Conservation (phyloP, 257 asterid species). For the Jasminum sambac region DNA sequence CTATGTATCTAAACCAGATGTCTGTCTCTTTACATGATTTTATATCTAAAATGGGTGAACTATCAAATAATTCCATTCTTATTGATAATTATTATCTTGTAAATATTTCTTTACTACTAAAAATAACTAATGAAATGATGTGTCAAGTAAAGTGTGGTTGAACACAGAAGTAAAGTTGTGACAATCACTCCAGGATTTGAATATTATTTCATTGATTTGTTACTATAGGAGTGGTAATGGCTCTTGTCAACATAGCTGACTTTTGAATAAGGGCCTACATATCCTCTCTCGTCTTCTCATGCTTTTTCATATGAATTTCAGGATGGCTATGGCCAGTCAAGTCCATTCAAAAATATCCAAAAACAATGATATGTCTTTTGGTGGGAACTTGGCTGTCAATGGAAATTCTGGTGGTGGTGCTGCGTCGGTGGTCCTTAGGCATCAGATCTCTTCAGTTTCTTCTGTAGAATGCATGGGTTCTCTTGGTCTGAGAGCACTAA, state of each 20-base stretch:
- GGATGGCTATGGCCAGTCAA: slow-evolving; percentile 96
- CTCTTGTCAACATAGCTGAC: background rate
- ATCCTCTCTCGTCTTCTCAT: slow-evolving; percentile 22
- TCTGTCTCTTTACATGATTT: background rate
- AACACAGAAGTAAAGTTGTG: background rate
- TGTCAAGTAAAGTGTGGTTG: background rate
- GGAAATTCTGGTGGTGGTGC: slow-evolving; percentile 77
- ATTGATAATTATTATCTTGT: slow-evolving; percentile 1
- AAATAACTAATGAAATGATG: background rate
- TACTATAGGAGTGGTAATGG: background rate
- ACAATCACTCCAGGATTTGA: slow-evolving; percentile 3
- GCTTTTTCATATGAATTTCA: slow-evolving; percentile 38
- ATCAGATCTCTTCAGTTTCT: slow-evolving; percentile 70
- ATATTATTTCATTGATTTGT: slow-evolving; percentile 4
- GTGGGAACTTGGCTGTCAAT: slow-evolving; percentile 81
- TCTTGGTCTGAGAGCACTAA: slow-evolving; percentile 72
- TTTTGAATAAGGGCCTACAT: background rate
- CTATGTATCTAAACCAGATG: background rate
- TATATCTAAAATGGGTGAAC: background rate
- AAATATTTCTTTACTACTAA: slow-evolving; percentile 1
- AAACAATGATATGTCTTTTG: slow-evolving; percentile 58
- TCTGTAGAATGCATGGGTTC: slow-evolving; percentile 77
- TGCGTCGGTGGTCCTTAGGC: slow-evolving; percentile 73
- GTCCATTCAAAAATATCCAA: slow-evolving; percentile 76
- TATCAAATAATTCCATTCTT: slow-evolving; percentile 1